Conservation (phyloP, 331 rosid genomes). For the Malus hybrid region DNA sequence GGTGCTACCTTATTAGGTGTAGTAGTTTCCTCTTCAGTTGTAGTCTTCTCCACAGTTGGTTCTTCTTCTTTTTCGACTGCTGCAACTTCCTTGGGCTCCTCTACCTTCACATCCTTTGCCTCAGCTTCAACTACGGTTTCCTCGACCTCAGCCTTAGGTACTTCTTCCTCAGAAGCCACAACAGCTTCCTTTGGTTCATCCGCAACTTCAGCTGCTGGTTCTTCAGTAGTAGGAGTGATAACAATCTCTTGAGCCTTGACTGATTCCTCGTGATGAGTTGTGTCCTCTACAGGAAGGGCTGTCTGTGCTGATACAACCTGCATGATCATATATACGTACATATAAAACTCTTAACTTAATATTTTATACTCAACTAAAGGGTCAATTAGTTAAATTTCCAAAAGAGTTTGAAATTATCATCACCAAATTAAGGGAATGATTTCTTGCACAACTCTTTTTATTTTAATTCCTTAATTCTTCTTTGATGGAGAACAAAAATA, state of each 20-base stretch:
- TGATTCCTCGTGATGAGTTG: slow-evolving; percentile 18
- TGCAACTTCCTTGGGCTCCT: slow-evolving; percentile 2
- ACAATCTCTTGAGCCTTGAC: slow-evolving; percentile 17
- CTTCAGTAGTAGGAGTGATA: slow-evolving; percentile 10
- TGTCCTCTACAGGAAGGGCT: slow-evolving; percentile 35
- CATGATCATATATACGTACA: neutral
- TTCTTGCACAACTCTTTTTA: too few relatives aligned
- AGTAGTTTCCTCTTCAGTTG: neutral
- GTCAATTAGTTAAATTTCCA: neutral
- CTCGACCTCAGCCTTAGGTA: neutral
- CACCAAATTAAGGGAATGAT: too few relatives aligned
- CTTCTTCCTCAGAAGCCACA: neutral
- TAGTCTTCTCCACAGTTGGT: neutral
- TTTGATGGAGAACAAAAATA: too few relatives aligned
- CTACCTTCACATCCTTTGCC: neutral
- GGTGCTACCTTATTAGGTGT: too few relatives aligned
- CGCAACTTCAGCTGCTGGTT: slow-evolving; percentile 2
- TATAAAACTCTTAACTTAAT: neutral
- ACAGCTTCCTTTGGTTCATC: slow-evolving; percentile 11
- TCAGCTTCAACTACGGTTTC: slow-evolving; percentile 18
- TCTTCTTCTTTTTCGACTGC: neutral
- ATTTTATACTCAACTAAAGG: neutral
- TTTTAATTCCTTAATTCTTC: too few relatives aligned
- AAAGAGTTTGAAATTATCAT: neutral
- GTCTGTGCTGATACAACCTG: slow-evolving; percentile 52